These are phyloP conservation scores for Lentinus brumalis DNA, from an alignment of 768 basidiomycete species.

Conservation along the genomic window DNA sequence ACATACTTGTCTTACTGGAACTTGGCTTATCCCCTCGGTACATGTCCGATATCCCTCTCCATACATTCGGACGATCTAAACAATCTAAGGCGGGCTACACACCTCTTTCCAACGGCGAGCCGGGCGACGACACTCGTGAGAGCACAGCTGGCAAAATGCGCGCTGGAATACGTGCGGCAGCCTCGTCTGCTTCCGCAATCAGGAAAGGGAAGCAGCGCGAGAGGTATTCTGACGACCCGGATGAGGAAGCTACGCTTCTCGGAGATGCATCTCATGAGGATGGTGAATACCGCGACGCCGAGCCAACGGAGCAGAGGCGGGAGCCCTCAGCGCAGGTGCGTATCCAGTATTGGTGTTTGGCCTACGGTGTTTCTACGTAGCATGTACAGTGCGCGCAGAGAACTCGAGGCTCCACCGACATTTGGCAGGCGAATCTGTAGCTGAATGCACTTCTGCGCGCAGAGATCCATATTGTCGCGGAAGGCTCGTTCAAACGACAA, in stretches of 20 bases:
- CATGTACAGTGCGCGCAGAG: too few species aligned
- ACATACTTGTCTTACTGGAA: constrained; percentile 5
- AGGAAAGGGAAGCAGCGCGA: constrained; percentile 52
- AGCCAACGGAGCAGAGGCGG: constrained; percentile 33
- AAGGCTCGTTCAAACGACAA: constrained; percentile 54
- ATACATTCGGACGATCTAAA: constrained; percentile 52
- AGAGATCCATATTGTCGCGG: constrained; percentile 29
- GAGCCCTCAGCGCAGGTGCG: constrained; percentile 28
- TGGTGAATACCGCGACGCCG: constrained; percentile 40
- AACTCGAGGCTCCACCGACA: neutral
- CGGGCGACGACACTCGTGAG: constrained; percentile 28
- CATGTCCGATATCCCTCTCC: constrained; percentile 78
- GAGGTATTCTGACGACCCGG: constrained; percentile 62
- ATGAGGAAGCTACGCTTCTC: constrained; percentile 59
- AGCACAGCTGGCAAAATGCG: constrained; percentile 30
- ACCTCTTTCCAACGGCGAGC: constrained; percentile 39
- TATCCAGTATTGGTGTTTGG: neutral
- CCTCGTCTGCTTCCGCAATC: constrained; percentile 30
- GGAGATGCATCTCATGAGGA: constrained; percentile 37
- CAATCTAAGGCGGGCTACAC: constrained; percentile 50
- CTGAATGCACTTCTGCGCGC: neutral
- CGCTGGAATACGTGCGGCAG: constrained; percentile 35
- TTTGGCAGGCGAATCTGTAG: neutral
- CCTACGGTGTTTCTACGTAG: too few species aligned
- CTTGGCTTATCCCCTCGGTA: constrained; percentile 12